Evolutionary conservation across 2,329 filamentous ascomycete species (phyloP).

Genomic region (Gremmenia infestans): DNA sequence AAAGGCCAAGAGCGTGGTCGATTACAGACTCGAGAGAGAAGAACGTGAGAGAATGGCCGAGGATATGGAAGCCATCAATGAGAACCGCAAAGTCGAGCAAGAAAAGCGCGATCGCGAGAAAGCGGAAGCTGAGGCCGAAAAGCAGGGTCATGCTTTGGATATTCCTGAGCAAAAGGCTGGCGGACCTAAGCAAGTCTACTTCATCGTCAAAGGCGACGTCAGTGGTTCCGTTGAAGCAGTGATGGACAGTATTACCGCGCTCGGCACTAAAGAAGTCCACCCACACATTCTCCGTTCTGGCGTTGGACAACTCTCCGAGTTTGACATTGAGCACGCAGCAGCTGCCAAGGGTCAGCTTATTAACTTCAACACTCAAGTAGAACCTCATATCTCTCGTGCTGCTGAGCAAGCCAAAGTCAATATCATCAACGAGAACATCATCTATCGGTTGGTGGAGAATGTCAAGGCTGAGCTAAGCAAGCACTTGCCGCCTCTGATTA

Average conservation of each 20-base stretch:
- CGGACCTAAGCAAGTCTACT: conserved; percentile 58
- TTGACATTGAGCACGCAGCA: conserved; percentile 82
- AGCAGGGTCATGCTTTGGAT: conserved; percentile 22
- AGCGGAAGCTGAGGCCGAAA: conserved; percentile 41
- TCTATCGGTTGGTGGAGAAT: conserved; percentile 74
- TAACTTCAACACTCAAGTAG: conserved; percentile 76
- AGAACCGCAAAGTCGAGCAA: conserved; percentile 50
- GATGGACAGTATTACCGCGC: conserved; percentile 65
- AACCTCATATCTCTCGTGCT: conserved; percentile 60
- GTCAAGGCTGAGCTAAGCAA: conserved; percentile 64
- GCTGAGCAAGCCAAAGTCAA: conserved; percentile 68
- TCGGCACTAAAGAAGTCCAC: conserved; percentile 81
- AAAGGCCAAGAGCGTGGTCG: conserved; percentile 71
- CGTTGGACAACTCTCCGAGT: conserved; percentile 76
- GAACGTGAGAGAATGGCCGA: conserved; percentile 61
- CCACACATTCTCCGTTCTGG: conserved; percentile 71
- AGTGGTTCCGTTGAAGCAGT: conserved; percentile 92
- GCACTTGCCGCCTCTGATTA: conserved; percentile 61
- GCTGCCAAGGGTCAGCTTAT: conserved; percentile 71
- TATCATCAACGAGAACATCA: conserved; percentile 82
- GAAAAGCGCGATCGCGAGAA: conserved; percentile 58
- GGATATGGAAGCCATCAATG: conserved; percentile 75
- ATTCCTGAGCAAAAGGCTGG: conserved; percentile 33
- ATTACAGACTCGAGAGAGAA: conserved; percentile 67
- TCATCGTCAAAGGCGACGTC: conserved; percentile 89